These are phyloP conservation scores for Colletotrichum musae DNA, from an alignment of 2,329 filamentous ascomycete genomes.

Conservation along the genomic window DNA sequence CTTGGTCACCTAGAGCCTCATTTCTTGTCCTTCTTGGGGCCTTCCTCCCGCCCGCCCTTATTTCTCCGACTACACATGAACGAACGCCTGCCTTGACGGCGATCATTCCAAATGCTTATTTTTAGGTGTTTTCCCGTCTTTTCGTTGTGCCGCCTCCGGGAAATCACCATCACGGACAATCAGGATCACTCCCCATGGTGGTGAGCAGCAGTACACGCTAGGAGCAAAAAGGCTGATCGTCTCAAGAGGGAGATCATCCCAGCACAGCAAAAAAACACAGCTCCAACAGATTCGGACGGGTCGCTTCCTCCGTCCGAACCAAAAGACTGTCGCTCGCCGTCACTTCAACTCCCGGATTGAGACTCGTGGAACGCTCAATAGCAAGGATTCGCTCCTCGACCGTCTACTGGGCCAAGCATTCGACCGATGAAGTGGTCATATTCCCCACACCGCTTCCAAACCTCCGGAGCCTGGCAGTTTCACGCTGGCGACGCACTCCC, in stretches of 20 bases:
- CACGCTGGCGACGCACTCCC: constrained; percentile 35
- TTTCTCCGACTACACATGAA: constrained; percentile 12
- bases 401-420: constrained; percentile 25
- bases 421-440: constrained; percentile 33
- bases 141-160: neutral
- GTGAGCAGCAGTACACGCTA: neutral
- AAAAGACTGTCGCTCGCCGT: constrained; percentile 10
- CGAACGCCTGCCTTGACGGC: constrained; percentile 5
- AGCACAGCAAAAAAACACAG: neutral
- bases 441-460: constrained; percentile 34
- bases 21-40: constrained; percentile 32
- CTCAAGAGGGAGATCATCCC: constrained; percentile 21
- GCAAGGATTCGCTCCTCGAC: constrained; percentile 22
- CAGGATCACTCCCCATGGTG: constrained; percentile 5
- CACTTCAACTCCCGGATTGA: constrained; percentile 16
- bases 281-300: constrained; percentile 17
- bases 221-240: neutral
- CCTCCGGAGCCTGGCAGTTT: constrained; percentile 38
- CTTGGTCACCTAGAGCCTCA: constrained; percentile 29
- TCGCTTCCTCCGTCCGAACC: constrained; percentile 34
- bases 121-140: constrained; percentile 6
- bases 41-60: constrained; percentile 6
- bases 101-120: constrained; percentile 32
- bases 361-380: constrained; percentile 21
- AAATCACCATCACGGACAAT: constrained; percentile 18